phyloP scores from a whole-genome alignment of 2,329 filamentous ascomycete genomes.

The Curvularia sp. region DNA sequence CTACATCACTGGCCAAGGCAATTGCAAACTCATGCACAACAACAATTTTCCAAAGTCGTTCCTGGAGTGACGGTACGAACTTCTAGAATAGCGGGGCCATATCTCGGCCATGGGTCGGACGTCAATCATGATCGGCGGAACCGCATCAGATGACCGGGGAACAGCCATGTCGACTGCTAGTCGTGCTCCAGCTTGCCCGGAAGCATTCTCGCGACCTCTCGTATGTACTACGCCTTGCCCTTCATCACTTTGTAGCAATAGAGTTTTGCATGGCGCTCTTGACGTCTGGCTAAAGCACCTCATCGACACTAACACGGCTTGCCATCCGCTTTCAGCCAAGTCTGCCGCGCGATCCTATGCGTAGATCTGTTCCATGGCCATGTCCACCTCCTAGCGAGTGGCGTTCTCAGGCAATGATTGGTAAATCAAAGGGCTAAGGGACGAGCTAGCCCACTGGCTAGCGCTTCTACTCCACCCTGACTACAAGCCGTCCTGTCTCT shows the following conservation, averaged over 20 bases:
- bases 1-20: neutral
- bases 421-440: neutral
- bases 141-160: constrained; percentile 3
- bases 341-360: constrained; percentile 9
- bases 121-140: constrained; percentile 14
- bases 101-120: neutral
- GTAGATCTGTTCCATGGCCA: neutral
- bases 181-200: neutral
- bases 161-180: neutral
- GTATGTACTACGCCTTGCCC: neutral
- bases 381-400: neutral
- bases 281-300: neutral
- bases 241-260: neutral
- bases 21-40: no score
- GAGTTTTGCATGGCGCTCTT: constrained; percentile 4
- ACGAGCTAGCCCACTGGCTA: neutral
- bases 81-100: neutral
- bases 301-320: neutral
- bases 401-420: constrained; percentile 4
- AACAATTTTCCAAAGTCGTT: neutral
- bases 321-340: constrained; percentile 3
- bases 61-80: neutral
- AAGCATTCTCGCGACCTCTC: constrained; percentile 1
- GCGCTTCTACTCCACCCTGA: neutral
- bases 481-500: constrained; percentile 8